Conservation (phyloP, 2,329 filamentous ascomycete species). For the Fusarium brachygibbosum region DNA sequence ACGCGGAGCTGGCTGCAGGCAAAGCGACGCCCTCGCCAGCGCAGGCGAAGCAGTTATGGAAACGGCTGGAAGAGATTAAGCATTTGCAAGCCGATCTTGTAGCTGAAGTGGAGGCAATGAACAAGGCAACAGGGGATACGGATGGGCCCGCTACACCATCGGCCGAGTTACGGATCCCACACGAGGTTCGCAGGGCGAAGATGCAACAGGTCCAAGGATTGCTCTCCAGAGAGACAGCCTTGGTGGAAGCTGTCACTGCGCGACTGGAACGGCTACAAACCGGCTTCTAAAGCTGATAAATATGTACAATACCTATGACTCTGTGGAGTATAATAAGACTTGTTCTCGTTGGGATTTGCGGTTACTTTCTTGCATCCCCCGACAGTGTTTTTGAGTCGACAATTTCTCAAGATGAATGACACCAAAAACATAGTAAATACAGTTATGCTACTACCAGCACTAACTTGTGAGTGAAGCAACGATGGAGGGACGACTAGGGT, state of each 20-base stretch:
- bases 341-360: slow-evolving; percentile 9
- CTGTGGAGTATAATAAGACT: slow-evolving; percentile 33
- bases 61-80: slow-evolving; percentile 70
- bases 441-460: background rate
- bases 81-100: slow-evolving; percentile 66
- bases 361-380: slow-evolving; percentile 9
- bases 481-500: background rate
- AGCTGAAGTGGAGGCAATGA: slow-evolving; percentile 64
- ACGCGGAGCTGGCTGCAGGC: slow-evolving; percentile 50
- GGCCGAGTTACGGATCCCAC: slow-evolving; percentile 66
- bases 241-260: slow-evolving; percentile 75
- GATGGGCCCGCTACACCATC: slow-evolving; percentile 49
- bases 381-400: background rate
- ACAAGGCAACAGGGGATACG: slow-evolving; percentile 49
- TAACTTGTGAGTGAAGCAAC: background rate
- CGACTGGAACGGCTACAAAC: slow-evolving; percentile 70
- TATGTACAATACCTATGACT: slow-evolving; percentile 45
- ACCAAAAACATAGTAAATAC: background rate
- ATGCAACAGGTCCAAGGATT: slow-evolving; percentile 73
- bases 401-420: slow-evolving; percentile 6
- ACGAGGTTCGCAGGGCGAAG: slow-evolving; percentile 73
- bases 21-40: slow-evolving; percentile 49
- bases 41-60: slow-evolving; percentile 63
- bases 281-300: slow-evolving; percentile 34
- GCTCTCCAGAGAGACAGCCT: slow-evolving; percentile 74